Evolutionary conservation across 495 filamentous ascomycete genomes (phyloP).

Genomic region (Aspergillus heteromorphus): DNA sequence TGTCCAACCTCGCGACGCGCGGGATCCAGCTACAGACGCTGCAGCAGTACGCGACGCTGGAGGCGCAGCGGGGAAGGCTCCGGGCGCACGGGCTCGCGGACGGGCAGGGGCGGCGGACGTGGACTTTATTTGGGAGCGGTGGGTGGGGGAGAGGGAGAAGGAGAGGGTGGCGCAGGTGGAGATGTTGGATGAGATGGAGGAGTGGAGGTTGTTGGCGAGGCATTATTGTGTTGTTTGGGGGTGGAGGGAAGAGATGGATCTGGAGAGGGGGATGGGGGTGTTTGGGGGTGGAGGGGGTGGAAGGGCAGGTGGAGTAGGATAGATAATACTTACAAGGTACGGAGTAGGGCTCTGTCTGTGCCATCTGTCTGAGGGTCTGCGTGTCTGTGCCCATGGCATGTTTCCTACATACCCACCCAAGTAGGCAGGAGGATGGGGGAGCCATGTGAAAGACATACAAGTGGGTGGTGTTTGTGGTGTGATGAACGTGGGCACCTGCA

Average conservation of each 20-base stretch:
- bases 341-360: too few relatives aligned
- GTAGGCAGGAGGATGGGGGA: too few relatives aligned
- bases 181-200: constrained; percentile 92
- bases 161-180: constrained; percentile 73
- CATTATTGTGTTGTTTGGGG: constrained; percentile 93
- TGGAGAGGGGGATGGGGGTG: constrained; percentile 14
- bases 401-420: too few relatives aligned
- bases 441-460: too few relatives aligned
- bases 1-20: constrained; percentile 79
- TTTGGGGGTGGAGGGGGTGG: constrained; percentile 39
- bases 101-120: constrained; percentile 61
- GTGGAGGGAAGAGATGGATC: constrained; percentile 48
- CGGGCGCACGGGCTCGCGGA: constrained; percentile 52
- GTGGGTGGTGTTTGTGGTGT: too few relatives aligned
- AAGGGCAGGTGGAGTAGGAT: constrained; percentile 13
- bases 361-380: too few relatives aligned
- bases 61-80: constrained; percentile 62
- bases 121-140: constrained; percentile 67
- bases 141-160: constrained; percentile 69
- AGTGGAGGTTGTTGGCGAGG: constrained; percentile 79
- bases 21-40: constrained; percentile 82
- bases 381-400: too few relatives aligned
- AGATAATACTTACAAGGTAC: too few relatives aligned
- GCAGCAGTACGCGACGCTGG: constrained; percentile 58
- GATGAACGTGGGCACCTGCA: background rate